Percentiles rank a stretch among this genome's conserved stretches.
Evolutionary conservation across 495 filamentous ascomycete genomes (phyloP).

Genomic region (Penicillium daleae): DNA sequence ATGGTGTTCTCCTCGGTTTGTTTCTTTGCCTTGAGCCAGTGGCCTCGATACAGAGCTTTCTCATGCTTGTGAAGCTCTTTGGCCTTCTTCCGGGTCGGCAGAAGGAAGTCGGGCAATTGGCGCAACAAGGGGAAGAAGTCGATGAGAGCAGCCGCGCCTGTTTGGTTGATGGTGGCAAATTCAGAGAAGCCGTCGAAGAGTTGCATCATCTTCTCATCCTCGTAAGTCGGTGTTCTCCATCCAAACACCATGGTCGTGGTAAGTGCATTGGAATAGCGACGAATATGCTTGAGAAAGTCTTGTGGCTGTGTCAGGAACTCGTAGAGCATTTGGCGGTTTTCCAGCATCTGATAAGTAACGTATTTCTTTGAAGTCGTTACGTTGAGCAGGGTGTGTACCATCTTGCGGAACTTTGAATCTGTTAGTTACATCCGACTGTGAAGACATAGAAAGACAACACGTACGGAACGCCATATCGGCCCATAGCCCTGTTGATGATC

Average conservation of each 20-base stretch:
- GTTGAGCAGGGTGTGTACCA: slow-evolving; percentile 39
- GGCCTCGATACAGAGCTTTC: slow-evolving; percentile 38
- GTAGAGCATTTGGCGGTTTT: slow-evolving; percentile 37
- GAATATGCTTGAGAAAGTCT: slow-evolving; percentile 52
- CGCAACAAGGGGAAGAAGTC: slow-evolving; percentile 39
- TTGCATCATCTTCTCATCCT: slow-evolving; percentile 56
- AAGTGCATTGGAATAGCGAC: slow-evolving; percentile 57
- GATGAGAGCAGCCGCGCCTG: slow-evolving; percentile 40
- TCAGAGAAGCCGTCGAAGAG: slow-evolving; percentile 57
- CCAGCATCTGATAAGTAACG: slow-evolving; percentile 46
- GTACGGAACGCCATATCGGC: slow-evolving; percentile 31
- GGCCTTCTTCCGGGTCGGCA: slow-evolving; percentile 34
- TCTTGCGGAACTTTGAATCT: slow-evolving; percentile 32
- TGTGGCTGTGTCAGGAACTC: slow-evolving; percentile 37
- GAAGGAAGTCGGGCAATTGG: slow-evolving; percentile 31
- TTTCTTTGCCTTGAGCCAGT: slow-evolving; percentile 44
- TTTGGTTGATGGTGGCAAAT: slow-evolving; percentile 47
- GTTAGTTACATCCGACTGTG: neutral
- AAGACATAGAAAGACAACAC: neutral
- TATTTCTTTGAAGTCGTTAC: slow-evolving; percentile 39
- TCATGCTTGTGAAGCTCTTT: slow-evolving; percentile 44
- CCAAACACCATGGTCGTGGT: slow-evolving; percentile 61
- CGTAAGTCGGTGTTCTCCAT: slow-evolving; percentile 49
- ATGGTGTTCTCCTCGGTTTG: slow-evolving; percentile 34
- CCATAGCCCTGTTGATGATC: slow-evolving; percentile 26